These are phyloP conservation scores for Pisolithus thermaeus DNA, from an alignment of 1,284 basidiomycete species.

Conservation along the genomic window DNA sequence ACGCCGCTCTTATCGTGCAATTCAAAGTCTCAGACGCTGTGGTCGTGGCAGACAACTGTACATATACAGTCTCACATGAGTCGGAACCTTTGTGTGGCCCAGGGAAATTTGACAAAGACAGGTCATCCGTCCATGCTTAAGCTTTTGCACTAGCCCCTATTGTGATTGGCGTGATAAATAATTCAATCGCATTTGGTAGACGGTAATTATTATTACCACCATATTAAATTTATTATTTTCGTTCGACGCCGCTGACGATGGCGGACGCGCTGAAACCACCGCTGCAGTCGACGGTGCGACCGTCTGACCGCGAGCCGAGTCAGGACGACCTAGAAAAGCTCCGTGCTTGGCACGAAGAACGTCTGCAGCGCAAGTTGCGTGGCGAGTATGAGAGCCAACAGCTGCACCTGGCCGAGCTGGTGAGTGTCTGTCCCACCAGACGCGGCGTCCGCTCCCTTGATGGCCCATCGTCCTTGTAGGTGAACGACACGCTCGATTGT, in stretches of 20 bases:
- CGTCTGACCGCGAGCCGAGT: constrained; percentile 47
- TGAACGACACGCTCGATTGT: constrained; percentile 11
- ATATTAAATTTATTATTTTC: neutral
- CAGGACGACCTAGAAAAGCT: constrained; percentile 45
- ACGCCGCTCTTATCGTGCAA: no score
- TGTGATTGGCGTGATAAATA: neutral
- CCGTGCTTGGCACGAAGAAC: constrained; percentile 63
- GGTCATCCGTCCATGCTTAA: no score
- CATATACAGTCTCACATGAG: neutral
- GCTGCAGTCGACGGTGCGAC: constrained; percentile 46
- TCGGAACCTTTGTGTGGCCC: no score
- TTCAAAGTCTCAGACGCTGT: no score
- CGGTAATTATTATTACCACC: neutral
- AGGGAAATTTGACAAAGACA: no score
- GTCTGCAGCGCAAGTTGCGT: constrained; percentile 57
- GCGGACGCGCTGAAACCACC: constrained; percentile 30
- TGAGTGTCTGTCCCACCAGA: constrained; percentile 33
- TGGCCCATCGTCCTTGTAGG: neutral
- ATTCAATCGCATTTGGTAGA: neutral
- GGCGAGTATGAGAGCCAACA: constrained; percentile 77
- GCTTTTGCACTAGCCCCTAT: neutral
- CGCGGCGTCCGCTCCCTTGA: neutral
- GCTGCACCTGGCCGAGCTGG: constrained; percentile 64
- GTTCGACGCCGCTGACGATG: neutral
- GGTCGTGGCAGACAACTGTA: neutral